Base-by-base conservation (phyloP, 441 rosid species). In the Gossypium davidsonii region DNA sequence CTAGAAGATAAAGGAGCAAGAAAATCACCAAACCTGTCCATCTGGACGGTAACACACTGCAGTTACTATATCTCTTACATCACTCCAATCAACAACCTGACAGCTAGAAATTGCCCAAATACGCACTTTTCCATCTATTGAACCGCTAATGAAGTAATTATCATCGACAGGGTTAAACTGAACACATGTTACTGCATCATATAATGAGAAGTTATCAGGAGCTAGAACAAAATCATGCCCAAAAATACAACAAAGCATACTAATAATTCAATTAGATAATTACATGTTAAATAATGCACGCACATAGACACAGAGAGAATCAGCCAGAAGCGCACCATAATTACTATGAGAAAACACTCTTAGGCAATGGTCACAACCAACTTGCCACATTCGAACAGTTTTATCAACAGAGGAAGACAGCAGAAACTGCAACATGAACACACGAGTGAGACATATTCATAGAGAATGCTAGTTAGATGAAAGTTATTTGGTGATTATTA, bases 121-220 rank as follows among this genome's bases (percentile, higher is more conserved):
- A 21, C 99, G 96, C 77, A 93, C 86, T 86, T 91, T 96, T 70
- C 98, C 98, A 80, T 96, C 99, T 68, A 96, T 87, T 11, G 98
- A 96, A 71, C 98, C 98, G 44, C 92, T 96, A 79, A 93, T 86
- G 88, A 96, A 96, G 82, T 83, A 79, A 77, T 87, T 86, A 73
- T 92, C 90, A 82, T 93, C 89, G 37, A 84, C 83, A 17, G 98
- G 99, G 83, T 96, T 91, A 81, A 96, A 93, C 71, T 92, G 91
- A 37, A 91, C 92, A 63, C 90, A 86, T 39, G 98, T 96, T 60
- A 96, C 99, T 96, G 97, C 81, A 84, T 56, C 70, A 63, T 23
- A 31, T 51, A 20, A 46, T 52, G 67, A 42, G 20, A 77, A 17
- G 61, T 26, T 10, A 39, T 73, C 51, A 75, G 73, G 58, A 23